Evolutionary conservation across 306 rosid species (phyloP), one percentile per base, ranked within the genome.

Genomic region (Vigna radiata): DNA sequence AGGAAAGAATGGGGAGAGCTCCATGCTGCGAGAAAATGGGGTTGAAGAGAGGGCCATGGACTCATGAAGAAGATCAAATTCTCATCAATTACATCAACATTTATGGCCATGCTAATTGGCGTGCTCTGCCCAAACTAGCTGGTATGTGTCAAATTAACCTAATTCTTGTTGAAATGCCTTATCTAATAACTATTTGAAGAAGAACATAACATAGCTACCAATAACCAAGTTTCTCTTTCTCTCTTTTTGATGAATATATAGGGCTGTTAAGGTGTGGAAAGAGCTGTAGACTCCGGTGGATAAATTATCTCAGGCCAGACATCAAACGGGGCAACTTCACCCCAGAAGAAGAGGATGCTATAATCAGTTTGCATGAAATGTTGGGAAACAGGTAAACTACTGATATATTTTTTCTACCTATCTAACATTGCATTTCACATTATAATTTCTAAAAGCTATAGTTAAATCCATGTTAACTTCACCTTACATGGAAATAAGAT

Each of bases 11-110:
- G 98, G 98, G 79, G 58, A 86, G 98, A 85, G 94, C 93, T 79
- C 97, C 98, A 29, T 94, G 98, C 77, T 94, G 98, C 43, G 91
- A 85, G 85, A 90, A 91, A 84, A 89, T 91, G 97, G 98, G 98
- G 61, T 74, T 94, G 83, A 94, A 91, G 90, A 94, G 67, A 90
- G 98, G 98, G 2, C 96, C 96, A 39, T 94, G 98, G 98, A 82
- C 91, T 31, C 56, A 81, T 33, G 90, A 94, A 70, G 98, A 94
- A 88, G 98, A 94, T 61, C 86, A 36, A 18, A 68, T 88, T 10
- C 96, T 94, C 76, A 81, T 89, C 86, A 54, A 76, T 81, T 86
- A 86, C 83, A 89, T 94, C 73, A 83, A 83, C 15, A 83, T 23
- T 6, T 43, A 82, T 73, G 98, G 96, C 83, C 97, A 94, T 60